Percentiles rank a stretch among this genome's conserved stretches.
These are phyloP conservation scores for Hymenoscyphus repandus DNA, from an alignment of 2,329 filamentous ascomycete genomes.

Conservation along the genomic window DNA sequence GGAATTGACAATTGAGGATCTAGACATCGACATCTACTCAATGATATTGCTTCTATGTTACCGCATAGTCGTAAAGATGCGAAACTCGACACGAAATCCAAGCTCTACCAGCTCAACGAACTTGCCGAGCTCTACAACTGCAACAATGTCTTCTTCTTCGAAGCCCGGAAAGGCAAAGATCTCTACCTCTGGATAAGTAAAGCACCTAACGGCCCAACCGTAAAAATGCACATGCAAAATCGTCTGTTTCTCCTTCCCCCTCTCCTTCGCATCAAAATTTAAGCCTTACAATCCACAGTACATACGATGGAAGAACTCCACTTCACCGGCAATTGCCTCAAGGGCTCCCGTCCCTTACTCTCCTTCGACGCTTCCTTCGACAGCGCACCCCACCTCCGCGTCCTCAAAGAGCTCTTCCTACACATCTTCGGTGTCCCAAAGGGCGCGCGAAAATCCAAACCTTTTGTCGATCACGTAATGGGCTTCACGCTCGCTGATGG, in stretches of 20 bases:
- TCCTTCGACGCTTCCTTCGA: constrained; percentile 90
- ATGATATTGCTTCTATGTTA: constrained; percentile 81
- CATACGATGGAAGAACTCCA: constrained; percentile 97
- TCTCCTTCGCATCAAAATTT: constrained; percentile 23
- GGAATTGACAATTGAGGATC: background rate
- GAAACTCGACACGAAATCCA: constrained; percentile 94
- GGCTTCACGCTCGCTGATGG: constrained; percentile 85
- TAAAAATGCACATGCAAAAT: constrained; percentile 73
- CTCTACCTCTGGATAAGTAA: constrained; percentile 92
- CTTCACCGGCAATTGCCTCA: constrained; percentile 94
- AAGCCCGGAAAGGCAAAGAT: constrained; percentile 90
- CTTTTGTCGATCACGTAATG: constrained; percentile 94
- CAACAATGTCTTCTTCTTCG: constrained; percentile 93
- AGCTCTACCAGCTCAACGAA: constrained; percentile 77
- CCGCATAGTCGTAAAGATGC: constrained; percentile 91
- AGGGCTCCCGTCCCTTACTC: constrained; percentile 84
- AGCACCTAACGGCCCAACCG: constrained; percentile 60
- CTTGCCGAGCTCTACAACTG: constrained; percentile 74
- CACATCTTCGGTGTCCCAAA: constrained; percentile 92
- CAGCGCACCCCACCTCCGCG: constrained; percentile 67
- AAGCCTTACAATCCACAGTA: constrained; percentile 47
- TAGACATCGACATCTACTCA: constrained; percentile 88
- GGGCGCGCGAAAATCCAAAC: constrained; percentile 82
- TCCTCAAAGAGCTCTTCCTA: constrained; percentile 85
- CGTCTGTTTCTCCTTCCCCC: constrained; percentile 35